Evolutionary conservation across 2,329 filamentous ascomycete species (phyloP).

Genomic region (Talaromyces sp.): DNA sequence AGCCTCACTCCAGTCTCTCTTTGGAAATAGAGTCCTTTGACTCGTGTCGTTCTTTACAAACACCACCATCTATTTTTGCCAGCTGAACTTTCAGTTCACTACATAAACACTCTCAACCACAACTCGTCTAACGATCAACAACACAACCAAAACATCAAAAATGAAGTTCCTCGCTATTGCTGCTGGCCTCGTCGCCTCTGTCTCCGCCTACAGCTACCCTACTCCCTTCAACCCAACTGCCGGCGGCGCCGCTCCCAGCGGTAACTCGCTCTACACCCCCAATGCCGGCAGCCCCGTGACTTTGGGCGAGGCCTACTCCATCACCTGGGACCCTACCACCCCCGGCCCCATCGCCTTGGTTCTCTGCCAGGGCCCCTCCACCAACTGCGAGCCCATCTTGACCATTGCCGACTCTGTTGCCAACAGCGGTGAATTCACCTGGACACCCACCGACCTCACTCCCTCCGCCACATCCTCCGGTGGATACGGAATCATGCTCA

Average conservation of each 20-base stretch:
- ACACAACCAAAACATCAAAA: slow-evolving; percentile 20
- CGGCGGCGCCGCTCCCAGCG: slow-evolving; percentile 32
- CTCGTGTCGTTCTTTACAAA: slow-evolving; percentile 18
- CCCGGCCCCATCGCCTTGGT: slow-evolving; percentile 51
- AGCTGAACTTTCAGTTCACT: not conserved
- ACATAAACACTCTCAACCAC: not conserved
- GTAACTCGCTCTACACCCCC: slow-evolving; percentile 56
- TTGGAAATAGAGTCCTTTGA: slow-evolving; percentile 14
- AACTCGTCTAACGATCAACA: not conserved
- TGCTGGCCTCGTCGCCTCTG: slow-evolving; percentile 39
- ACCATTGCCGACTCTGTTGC: slow-evolving; percentile 52
- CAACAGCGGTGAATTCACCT: slow-evolving; percentile 56
- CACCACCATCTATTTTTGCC: not conserved
- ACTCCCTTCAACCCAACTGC: slow-evolving; percentile 32
- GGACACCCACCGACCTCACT: slow-evolving; percentile 52
- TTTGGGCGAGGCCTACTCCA: slow-evolving; percentile 54
- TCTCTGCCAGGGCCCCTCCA: slow-evolving; percentile 58
- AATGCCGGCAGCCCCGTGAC: slow-evolving; percentile 53
- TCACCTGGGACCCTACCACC: slow-evolving; percentile 54
- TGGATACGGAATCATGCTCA: slow-evolving; percentile 61
- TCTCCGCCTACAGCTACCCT: slow-evolving; percentile 33
- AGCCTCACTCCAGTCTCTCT: slow-evolving; percentile 16
- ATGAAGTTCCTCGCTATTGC: slow-evolving; percentile 41
- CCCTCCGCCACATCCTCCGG: slow-evolving; percentile 48
- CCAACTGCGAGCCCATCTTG: slow-evolving; percentile 52